These are phyloP conservation scores for Tricholoma matsutake DNA, from an alignment of 768 basidiomycete genomes.

Conservation along the genomic window DNA sequence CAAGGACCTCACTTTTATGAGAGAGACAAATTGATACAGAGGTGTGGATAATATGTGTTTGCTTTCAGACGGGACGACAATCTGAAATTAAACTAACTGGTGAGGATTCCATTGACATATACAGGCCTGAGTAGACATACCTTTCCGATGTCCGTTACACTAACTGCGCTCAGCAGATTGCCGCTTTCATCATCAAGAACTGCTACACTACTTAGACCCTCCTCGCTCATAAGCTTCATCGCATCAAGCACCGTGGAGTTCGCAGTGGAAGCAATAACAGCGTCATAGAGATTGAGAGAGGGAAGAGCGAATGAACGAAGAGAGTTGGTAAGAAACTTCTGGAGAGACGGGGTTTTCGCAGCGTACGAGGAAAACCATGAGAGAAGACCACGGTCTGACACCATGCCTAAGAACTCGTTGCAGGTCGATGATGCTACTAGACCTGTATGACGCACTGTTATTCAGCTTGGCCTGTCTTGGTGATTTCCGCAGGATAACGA, in stretches of 20 bases:
- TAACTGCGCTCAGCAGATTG: slow-evolving; percentile 67
- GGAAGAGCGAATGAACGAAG: slow-evolving; percentile 57
- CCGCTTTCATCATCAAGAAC: slow-evolving; percentile 67
- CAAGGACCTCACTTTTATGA: slow-evolving; percentile 56
- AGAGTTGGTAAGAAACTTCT: slow-evolving; percentile 48
- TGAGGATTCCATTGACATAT: not conserved
- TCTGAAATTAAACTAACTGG: slow-evolving; percentile 22
- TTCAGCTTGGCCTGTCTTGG: not conserved
- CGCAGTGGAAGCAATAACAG: slow-evolving; percentile 62
- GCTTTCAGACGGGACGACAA: slow-evolving; percentile 78
- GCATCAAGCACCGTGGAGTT: slow-evolving; percentile 68
- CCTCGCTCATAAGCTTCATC: slow-evolving; percentile 83
- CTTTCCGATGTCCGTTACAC: slow-evolving; percentile 81
- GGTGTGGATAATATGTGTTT: slow-evolving; percentile 72
- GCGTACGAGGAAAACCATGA: slow-evolving; percentile 63
- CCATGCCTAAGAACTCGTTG: slow-evolving; percentile 59
- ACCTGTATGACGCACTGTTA: slow-evolving; percentile 30
- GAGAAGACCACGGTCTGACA: slow-evolving; percentile 72
- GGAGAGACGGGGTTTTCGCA: slow-evolving; percentile 42
- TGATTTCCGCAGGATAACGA: slow-evolving; percentile 10
- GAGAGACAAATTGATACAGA: slow-evolving; percentile 64
- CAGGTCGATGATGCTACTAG: slow-evolving; percentile 51
- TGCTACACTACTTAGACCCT: slow-evolving; percentile 81
- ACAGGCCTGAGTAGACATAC: slow-evolving; percentile 30
- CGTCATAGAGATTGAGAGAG: slow-evolving; percentile 57